Percentiles rank a stretch among this genome's conserved stretches.
These are phyloP conservation scores for Isoetes engelmannii DNA, from an alignment of 83 land plant species.

Conservation along the genomic window DNA sequence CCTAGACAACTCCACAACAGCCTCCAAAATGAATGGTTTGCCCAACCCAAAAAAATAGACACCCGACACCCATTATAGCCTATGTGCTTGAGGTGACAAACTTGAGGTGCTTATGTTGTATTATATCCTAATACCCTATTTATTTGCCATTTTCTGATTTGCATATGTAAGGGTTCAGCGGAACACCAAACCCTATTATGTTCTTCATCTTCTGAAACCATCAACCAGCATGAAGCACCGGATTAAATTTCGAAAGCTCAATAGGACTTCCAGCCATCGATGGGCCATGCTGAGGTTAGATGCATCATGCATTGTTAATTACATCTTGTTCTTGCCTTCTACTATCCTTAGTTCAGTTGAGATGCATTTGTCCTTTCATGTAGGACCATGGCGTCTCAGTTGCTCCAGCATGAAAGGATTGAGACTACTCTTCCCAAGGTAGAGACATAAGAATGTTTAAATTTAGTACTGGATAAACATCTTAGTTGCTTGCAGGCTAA, in stretches of 20 bases:
- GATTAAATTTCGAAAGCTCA: slow-evolving; percentile 57
- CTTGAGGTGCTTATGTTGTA: too few species aligned
- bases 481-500: slow-evolving; percentile 54
- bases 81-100: too few species aligned
- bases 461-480: background rate
- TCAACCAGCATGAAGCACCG: slow-evolving; percentile 30
- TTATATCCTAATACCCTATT: too few species aligned
- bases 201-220: background rate
- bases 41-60: too few species aligned
- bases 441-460: background rate
- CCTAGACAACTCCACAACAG: too few species aligned
- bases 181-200: background rate
- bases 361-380: background rate
- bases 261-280: slow-evolving; percentile 74
- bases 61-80: too few species aligned
- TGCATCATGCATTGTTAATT: background rate
- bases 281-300: slow-evolving; percentile 73
- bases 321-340: background rate
- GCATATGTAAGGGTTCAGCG: too few species aligned
- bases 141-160: too few species aligned
- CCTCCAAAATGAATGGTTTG: too few species aligned
- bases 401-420: slow-evolving; percentile 87
- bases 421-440: slow-evolving; percentile 98
- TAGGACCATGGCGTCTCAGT: slow-evolving; percentile 94
- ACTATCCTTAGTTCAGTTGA: background rate